Conservation (phyloP, 2,329 filamentous ascomycete genomes). For the Penicillium sp. region DNA sequence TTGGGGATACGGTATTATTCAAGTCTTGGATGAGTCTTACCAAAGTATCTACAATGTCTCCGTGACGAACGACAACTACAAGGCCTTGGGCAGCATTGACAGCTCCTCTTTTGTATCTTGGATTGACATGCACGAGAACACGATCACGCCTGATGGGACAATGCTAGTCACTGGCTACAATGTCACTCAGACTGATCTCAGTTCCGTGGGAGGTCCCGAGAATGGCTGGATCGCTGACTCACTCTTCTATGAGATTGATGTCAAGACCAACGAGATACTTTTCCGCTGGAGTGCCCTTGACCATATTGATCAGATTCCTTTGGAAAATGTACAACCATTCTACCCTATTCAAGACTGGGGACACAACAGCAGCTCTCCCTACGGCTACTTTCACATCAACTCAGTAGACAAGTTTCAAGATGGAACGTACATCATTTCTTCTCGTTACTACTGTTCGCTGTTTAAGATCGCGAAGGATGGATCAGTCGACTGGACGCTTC, state of each 20-base stretch:
- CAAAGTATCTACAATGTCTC: constrained; percentile 27
- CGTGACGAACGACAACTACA: constrained; percentile 16
- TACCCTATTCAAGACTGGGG: constrained; percentile 13
- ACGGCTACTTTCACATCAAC: constrained; percentile 26
- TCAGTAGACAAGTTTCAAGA: constrained; percentile 17
- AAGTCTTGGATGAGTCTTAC: constrained; percentile 25
- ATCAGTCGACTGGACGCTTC: constrained; percentile 10
- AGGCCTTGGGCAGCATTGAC: constrained; percentile 19
- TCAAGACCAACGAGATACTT: constrained; percentile 28
- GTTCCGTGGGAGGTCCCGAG: constrained; percentile 26
- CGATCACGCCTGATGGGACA: constrained; percentile 26
- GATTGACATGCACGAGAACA: constrained; percentile 31
- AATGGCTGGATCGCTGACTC: constrained; percentile 31
- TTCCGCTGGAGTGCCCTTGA: constrained; percentile 32
- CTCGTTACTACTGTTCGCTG: neutral
- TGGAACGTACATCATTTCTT: constrained; percentile 1
- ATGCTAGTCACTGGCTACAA: constrained; percentile 30
- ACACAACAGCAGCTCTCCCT: constrained; percentile 17
- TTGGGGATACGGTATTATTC: constrained; percentile 24
- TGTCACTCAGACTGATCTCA: constrained; percentile 26
- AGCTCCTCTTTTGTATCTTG: constrained; percentile 19
- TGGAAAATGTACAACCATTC: constrained; percentile 14
- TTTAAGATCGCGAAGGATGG: constrained; percentile 11
- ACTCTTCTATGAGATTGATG: constrained; percentile 30
- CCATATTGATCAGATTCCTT: constrained; percentile 20